Evolutionary conservation across 306 rosid species (phyloP).

Genomic region (Arachis hypogaea): DNA sequence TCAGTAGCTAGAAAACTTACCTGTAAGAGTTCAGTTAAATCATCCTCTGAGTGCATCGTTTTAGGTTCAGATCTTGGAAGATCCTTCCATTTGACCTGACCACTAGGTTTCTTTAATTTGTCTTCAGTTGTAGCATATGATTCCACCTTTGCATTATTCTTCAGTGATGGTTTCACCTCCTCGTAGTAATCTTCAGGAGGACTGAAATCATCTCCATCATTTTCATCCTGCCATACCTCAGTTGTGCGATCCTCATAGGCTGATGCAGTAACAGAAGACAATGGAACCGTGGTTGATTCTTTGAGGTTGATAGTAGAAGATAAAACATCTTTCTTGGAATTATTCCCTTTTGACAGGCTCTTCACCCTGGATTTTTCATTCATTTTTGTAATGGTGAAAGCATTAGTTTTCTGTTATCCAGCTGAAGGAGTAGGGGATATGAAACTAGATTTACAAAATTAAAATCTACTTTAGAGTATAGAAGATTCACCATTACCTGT

Average conservation of each 20-base stretch:
- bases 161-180: conserved; percentile 71
- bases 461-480: conserved; percentile 1
- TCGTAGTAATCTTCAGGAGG: conserved; percentile 72
- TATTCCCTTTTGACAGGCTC: conserved; percentile 91
- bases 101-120: conserved; percentile 65
- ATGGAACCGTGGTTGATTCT: conserved; percentile 80
- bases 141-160: conserved; percentile 79
- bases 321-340: conserved; percentile 75
- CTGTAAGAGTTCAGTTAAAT: conserved; percentile 87
- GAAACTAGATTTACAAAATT: conserved; percentile 14
- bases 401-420: conserved; percentile 19
- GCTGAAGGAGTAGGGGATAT: conserved; percentile 2
- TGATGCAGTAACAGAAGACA: conserved; percentile 66
- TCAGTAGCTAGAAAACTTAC: conserved; percentile 46
- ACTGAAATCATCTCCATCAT: conserved; percentile 73
- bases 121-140: conserved; percentile 60
- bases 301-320: conserved; percentile 72
- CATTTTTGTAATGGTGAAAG: conserved; percentile 25
- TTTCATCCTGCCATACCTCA: conserved; percentile 67
- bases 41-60: conserved; percentile 66
- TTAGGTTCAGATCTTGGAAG: conserved; percentile 66
- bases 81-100: conserved; percentile 77
- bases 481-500: conserved; percentile 63
- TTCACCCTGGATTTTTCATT: conserved; percentile 71
- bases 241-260: conserved; percentile 59